Base-by-base conservation (phyloP, 2,329 filamentous ascomycete species). In the Penicillium corylophilum region DNA sequence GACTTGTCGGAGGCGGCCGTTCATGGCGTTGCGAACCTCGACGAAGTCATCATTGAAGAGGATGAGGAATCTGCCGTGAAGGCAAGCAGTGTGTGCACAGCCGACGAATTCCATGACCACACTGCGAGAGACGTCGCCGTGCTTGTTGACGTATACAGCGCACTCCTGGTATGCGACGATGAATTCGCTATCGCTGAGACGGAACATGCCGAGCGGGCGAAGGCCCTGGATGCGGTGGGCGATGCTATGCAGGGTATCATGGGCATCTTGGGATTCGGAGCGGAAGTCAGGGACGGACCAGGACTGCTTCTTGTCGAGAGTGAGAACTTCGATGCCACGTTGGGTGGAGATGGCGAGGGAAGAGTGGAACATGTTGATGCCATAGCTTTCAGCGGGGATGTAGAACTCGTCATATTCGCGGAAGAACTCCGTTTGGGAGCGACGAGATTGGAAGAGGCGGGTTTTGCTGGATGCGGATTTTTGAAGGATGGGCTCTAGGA, bases 81-180 rank as follows among this genome's bases (percentile, higher is more conserved):
- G 86, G 55, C 91, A 94, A 2, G 92, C 92, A 12, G 85, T 84
- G 56, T 87, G 86, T 1, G 94, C 94, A 65, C 88, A 93, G 60
- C 94, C 94, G n/a, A 95, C 94, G 71, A 97, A 99, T 69, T 97
- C 91, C 91, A 99, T 96, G 65, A 97, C 92, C 52, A 97, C 90
- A 24, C 88, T 90, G 41, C 95, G 88, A 35, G 86, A 93, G 24
- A 99, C 90, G 55, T 99, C 94, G 60, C 94, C 94, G 71, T 97
- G 91, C 74, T 97, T 96, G 77, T 99, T 95, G 67, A 97, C 89
- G 66, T 97, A 99, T 8, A 99, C 92, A 16, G 92, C 94, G 63
- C 93, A 97, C 71, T 96, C 91, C 72, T 95, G 89, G 71, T 97
- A 99, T 33, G 89, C 90, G 44, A 96, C 84, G 23, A 99, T 78